phyloP scores from a whole-genome alignment of 2,329 filamentous ascomycete genomes.

The Metarhizium humberi region DNA sequence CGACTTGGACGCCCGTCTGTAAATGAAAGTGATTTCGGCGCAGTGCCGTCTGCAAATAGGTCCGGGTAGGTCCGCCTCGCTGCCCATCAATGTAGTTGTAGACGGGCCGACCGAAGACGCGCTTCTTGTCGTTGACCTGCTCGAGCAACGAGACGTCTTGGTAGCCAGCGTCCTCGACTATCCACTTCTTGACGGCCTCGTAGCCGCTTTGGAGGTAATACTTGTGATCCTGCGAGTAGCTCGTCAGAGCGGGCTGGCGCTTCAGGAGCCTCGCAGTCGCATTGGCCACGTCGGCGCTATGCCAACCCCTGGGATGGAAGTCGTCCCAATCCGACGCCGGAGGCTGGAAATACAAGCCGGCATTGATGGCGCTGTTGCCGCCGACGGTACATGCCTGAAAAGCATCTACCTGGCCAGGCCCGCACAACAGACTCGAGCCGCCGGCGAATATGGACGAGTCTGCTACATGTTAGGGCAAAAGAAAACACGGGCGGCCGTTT shows the following conservation, averaged over 20 bases:
- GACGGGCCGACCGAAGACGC: slow-evolving; percentile 37
- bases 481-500: neutral
- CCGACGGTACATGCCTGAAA: slow-evolving; percentile 42
- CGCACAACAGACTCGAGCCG: slow-evolving; percentile 30
- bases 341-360: slow-evolving; percentile 43
- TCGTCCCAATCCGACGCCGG: slow-evolving; percentile 42
- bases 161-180: slow-evolving; percentile 39
- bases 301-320: slow-evolving; percentile 41
- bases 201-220: slow-evolving; percentile 39
- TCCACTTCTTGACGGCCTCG: slow-evolving; percentile 35
- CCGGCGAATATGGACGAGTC: slow-evolving; percentile 39
- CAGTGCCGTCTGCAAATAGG: slow-evolving; percentile 38
- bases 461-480: slow-evolving; percentile 6
- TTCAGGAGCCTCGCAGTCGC: slow-evolving; percentile 34
- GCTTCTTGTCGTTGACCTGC: slow-evolving; percentile 32
- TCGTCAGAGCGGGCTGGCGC: slow-evolving; percentile 32
- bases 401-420: slow-evolving; percentile 26
- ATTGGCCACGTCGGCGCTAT: slow-evolving; percentile 35
- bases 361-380: slow-evolving; percentile 44
- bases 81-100: slow-evolving; percentile 40
- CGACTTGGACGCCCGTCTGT: slow-evolving; percentile 31
- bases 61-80: slow-evolving; percentile 37
- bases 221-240: slow-evolving; percentile 33
- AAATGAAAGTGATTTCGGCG: slow-evolving; percentile 32
- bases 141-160: slow-evolving; percentile 37